Conservation (phyloP, 805 yeast species). For the Wickerhamiella galacta region DNA sequence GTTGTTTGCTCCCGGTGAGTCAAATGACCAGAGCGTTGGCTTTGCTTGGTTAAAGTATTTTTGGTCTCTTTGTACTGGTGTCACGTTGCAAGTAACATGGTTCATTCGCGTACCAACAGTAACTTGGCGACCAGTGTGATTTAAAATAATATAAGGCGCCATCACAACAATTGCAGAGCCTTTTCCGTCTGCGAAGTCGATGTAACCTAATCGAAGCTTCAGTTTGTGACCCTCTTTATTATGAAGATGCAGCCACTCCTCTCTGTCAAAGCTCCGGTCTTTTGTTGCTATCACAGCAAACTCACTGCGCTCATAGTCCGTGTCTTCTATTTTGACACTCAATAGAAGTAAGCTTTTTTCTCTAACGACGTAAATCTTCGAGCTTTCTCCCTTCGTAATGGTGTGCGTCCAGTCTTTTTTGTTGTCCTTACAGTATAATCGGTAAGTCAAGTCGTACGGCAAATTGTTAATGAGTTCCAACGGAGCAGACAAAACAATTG, state of each 20-base stretch:
- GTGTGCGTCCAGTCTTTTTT: constrained; percentile 48
- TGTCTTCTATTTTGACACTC: constrained; percentile 35
- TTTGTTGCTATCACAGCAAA: constrained; percentile 45
- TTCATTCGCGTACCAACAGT: constrained; percentile 39
- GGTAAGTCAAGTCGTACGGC: constrained; percentile 64
- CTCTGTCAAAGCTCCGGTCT: constrained; percentile 39
- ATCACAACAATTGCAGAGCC: constrained; percentile 30
- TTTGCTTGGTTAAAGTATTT: constrained; percentile 5
- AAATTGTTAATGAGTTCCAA: constrained; percentile 67
- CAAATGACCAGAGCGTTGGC: constrained; percentile 81
- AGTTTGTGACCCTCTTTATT: constrained; percentile 53
- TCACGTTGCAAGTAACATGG: constrained; percentile 27
- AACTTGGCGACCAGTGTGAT: constrained; percentile 57
- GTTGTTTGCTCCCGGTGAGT: constrained; percentile 39
- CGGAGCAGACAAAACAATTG: constrained; percentile 64
- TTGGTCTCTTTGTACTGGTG: not conserved
- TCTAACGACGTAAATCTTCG: constrained; percentile 66
- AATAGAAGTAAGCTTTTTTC: constrained; percentile 53
- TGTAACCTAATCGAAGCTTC: constrained; percentile 48
- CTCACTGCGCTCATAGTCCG: constrained; percentile 48
- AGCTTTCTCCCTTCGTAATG: constrained; percentile 46
- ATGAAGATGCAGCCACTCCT: constrained; percentile 31
- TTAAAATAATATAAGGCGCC: constrained; percentile 71
- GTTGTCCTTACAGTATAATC: constrained; percentile 59
- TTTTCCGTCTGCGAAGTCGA: constrained; percentile 15